A percentile compares a stretch with the other conserved stretches of the same genome.
Evolutionary conservation across 805 yeast genomes (phyloP).

Genomic region (Metschnikowia lunata): DNA sequence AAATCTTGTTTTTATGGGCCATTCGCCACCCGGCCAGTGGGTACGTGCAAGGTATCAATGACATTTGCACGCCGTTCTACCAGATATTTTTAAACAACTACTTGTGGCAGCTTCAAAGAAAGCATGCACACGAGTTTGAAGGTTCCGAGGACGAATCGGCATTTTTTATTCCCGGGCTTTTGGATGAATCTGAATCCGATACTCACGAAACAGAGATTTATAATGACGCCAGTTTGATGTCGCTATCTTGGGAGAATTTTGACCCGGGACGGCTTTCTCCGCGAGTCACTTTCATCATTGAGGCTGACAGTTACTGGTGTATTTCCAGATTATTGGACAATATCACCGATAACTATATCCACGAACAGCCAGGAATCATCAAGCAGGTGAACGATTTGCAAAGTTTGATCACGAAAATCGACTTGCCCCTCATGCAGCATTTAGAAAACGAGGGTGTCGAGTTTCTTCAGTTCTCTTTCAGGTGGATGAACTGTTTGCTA

Average conservation of each 20-base stretch:
- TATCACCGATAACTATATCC: conserved; percentile 94
- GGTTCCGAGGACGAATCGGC: conserved; percentile 21
- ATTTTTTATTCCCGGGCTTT: conserved; percentile 33
- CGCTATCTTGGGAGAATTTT: conserved; percentile 45
- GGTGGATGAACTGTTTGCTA: conserved; percentile 97
- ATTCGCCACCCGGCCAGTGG: conserved; percentile 97
- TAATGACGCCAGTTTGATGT: conserved; percentile 22
- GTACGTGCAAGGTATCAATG: conserved; percentile 96
- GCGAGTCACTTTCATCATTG: conserved; percentile 63
- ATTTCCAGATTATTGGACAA: conserved; percentile 85
- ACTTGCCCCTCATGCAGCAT: conserved; percentile 66
- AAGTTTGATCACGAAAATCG: conserved; percentile 76
- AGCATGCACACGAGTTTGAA: conserved; percentile 7
- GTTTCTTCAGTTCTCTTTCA: conserved; percentile 89
- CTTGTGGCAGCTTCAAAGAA: conserved; percentile 38
- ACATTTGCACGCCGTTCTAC: conserved; percentile 86
- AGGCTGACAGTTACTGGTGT: conserved; percentile 98
- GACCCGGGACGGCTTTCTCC: conserved; percentile 61
- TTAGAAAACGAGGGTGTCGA: conserved; percentile 81
- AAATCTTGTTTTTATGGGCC: conserved; percentile 88
- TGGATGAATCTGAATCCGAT: conserved; percentile 24
- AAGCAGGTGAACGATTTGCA: conserved; percentile 82
- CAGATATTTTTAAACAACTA: conserved; percentile 79
- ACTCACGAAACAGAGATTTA: conserved; percentile 22
- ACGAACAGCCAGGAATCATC: conserved; percentile 96